These are phyloP conservation scores for Byssothecium circinans DNA, from an alignment of 2,329 filamentous ascomycete genomes.

Conservation along the genomic window DNA sequence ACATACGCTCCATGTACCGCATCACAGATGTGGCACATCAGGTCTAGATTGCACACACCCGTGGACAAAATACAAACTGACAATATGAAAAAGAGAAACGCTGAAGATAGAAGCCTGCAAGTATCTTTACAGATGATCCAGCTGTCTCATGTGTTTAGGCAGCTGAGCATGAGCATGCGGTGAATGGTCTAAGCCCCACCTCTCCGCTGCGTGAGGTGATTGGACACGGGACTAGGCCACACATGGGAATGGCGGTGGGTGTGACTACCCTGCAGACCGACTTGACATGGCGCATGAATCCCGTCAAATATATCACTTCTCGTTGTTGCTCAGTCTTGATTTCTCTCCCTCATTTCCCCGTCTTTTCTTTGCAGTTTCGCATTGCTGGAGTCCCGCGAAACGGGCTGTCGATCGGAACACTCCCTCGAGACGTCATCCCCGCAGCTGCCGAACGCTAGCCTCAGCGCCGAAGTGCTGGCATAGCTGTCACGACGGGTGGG, in stretches of 20 bases:
- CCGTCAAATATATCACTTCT: conserved; percentile 2
- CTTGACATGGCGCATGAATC: conserved; percentile 26
- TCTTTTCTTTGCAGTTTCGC: background rate
- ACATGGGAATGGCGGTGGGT: conserved; percentile 14
- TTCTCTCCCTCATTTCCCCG: conserved; percentile 4
- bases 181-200: conserved; percentile 24
- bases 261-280: conserved; percentile 30
- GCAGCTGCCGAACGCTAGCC: conserved; percentile 7
- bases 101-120: no score
- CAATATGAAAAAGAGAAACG: no score
- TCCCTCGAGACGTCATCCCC: conserved; percentile 10
- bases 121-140: conserved; percentile 7
- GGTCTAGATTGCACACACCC: no score
- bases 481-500: no score
- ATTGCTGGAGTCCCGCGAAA: conserved; percentile 5
- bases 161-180: conserved; percentile 25
- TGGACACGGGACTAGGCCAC: conserved; percentile 30
- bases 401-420: conserved; percentile 5
- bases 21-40: no score
- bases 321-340: conserved; percentile 1
- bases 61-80: no score
- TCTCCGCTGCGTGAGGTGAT: conserved; percentile 22
- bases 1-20: no score
- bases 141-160: conserved; percentile 22
- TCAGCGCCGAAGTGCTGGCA: conserved; percentile 1